Conservation (phyloP, 108 stramenopile genomes). For the Nitzschia sp. region DNA sequence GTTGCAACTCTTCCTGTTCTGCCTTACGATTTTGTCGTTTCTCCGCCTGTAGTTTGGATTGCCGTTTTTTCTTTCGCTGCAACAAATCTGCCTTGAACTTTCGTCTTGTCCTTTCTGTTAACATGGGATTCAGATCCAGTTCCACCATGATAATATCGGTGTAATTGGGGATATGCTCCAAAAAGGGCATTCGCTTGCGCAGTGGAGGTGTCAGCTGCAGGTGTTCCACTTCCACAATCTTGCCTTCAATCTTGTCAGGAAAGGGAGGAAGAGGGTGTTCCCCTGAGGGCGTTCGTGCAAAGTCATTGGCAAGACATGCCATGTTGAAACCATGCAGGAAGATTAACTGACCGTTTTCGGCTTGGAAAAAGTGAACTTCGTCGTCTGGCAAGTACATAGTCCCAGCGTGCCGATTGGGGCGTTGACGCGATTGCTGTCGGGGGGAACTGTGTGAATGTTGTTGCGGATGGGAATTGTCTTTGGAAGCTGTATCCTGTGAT, state of each 20-base stretch:
- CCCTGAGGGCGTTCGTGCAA: conserved; percentile 27
- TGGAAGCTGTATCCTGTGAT: too few relatives aligned
- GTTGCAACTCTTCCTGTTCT: conserved; percentile 38
- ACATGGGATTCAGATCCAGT: conserved; percentile 53
- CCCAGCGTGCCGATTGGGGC: conserved; percentile 1
- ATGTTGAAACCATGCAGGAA: conserved; percentile 79
- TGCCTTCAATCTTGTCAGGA: conserved; percentile 67
- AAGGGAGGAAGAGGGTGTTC: conserved; percentile 39
- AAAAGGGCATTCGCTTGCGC: conserved; percentile 65
- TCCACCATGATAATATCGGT: conserved; percentile 68
- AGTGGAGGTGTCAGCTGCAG: conserved; percentile 53
- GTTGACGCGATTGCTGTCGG: not conserved
- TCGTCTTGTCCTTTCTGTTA: conserved; percentile 52
- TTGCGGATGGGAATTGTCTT: not conserved
- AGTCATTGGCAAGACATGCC: conserved; percentile 64
- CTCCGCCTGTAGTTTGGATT: conserved; percentile 48
- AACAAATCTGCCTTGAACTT: conserved; percentile 63
- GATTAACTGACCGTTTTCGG: conserved; percentile 69
- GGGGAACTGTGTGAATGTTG: not conserved
- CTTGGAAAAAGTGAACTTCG: conserved; percentile 67
- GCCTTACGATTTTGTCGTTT: conserved; percentile 49
- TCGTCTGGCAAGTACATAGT: conserved; percentile 47
- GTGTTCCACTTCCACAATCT: conserved; percentile 58
- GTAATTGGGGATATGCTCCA: conserved; percentile 71
- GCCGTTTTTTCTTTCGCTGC: conserved; percentile 59